phyloP scores from a whole-genome alignment of 1,139 yeast species.

The Hemisphaericaspora subhashii region DNA sequence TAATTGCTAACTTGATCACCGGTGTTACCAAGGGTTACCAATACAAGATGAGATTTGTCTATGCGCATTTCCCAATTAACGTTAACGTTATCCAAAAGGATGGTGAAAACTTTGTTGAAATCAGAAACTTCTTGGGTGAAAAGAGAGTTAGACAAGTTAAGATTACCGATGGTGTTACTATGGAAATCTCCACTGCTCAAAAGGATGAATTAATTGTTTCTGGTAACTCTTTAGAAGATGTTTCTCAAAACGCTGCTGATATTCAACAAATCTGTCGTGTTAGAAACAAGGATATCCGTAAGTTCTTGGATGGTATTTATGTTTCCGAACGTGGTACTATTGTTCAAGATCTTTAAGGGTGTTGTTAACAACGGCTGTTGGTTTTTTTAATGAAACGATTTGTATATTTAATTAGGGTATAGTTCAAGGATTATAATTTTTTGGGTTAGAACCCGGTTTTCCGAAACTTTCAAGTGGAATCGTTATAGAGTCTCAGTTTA shows the following conservation, averaged over 20 bases:
- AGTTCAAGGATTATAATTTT: constrained; percentile 31
- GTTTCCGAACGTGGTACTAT: constrained; percentile 95
- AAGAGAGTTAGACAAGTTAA: constrained; percentile 88
- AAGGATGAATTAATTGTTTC: constrained; percentile 92
- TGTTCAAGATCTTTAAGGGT: constrained; percentile 58
- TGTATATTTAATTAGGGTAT: constrained; percentile 16
- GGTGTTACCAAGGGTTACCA: constrained; percentile 99
- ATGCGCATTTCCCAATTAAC: constrained; percentile 99
- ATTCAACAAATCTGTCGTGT: constrained; percentile 98
- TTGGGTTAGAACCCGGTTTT: constrained; percentile 37
- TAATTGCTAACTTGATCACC: constrained; percentile 88
- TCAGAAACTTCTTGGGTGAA: constrained; percentile 99
- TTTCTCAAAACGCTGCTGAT: constrained; percentile 98
- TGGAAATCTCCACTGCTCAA: constrained; percentile 76
- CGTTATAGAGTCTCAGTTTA: constrained; percentile 52
- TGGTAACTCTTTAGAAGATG: constrained; percentile 98
- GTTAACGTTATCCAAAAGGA: constrained; percentile 82
- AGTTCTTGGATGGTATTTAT: constrained; percentile 99
- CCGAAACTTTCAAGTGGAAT: constrained; percentile 29
- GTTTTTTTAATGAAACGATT: not conserved
- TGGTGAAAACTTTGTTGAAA: constrained; percentile 79
- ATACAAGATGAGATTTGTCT: constrained; percentile 99
- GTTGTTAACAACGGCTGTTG: not conserved
- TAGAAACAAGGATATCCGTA: constrained; percentile 99
- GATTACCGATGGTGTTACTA: constrained; percentile 85